Evolutionary conservation across 192 early-diverging fungal genomes (phyloP).

Genomic region (Fimicolochytrium jonesii): DNA sequence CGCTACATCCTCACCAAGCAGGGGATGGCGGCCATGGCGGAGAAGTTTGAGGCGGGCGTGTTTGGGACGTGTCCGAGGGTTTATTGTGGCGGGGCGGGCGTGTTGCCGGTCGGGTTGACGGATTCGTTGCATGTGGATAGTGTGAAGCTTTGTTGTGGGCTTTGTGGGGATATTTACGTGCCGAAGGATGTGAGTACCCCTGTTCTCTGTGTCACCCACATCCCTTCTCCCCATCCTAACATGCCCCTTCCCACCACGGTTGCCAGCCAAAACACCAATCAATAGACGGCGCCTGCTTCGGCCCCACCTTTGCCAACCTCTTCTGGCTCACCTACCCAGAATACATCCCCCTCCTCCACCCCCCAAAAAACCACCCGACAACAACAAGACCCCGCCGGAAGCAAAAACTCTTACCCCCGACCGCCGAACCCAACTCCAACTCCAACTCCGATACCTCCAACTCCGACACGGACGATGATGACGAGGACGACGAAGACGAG

Average conservation of each 20-base stretch:
- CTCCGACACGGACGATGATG: slow-evolving; percentile 10
- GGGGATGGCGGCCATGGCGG: slow-evolving; percentile 79
- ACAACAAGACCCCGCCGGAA: neutral
- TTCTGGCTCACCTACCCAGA: slow-evolving; percentile 85
- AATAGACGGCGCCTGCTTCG: slow-evolving; percentile 83
- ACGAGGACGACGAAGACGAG: slow-evolving; percentile 28
- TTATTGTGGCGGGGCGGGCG: slow-evolving; percentile 42
- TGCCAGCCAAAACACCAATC: slow-evolving; percentile 40
- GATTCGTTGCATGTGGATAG: slow-evolving; percentile 42
- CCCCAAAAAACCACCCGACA: too few relatives aligned
- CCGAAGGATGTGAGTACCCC: slow-evolving; percentile 41
- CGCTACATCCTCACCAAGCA: slow-evolving; percentile 84
- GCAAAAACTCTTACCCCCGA: neutral
- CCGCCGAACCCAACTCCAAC: neutral
- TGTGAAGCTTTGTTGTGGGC: slow-evolving; percentile 54
- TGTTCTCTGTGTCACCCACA: too few relatives aligned
- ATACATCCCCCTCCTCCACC: slow-evolving; percentile 53
- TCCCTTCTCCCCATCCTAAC: too few relatives aligned
- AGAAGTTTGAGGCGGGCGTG: slow-evolving; percentile 32
- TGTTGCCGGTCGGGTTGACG: slow-evolving; percentile 45
- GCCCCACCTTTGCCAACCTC: slow-evolving; percentile 91
- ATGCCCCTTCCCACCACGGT: neutral
- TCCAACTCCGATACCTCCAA: neutral
- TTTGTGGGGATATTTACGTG: slow-evolving; percentile 53
- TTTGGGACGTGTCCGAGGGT: slow-evolving; percentile 56